Evolutionary conservation across 2,329 filamentous ascomycete species (phyloP).

Genomic region (Onygenales sp.): DNA sequence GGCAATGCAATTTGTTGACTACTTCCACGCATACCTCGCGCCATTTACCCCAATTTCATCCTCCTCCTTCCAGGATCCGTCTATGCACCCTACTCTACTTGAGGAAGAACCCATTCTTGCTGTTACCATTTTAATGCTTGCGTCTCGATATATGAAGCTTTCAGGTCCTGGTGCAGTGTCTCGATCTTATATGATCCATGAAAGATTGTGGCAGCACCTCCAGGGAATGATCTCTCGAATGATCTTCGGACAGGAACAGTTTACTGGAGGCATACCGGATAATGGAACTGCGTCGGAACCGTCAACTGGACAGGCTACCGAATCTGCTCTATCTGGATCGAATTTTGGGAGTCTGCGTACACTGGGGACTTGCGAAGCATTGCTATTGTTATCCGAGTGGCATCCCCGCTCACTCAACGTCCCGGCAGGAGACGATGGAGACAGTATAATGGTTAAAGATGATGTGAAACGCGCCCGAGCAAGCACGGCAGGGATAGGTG

Average conservation of each 20-base stretch:
- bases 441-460: conserved; percentile 44
- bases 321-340: conserved; percentile 12
- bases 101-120: conserved; percentile 83
- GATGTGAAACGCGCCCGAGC: conserved; percentile 29
- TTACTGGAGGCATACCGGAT: conserved; percentile 65
- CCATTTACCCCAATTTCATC: conserved; percentile 82
- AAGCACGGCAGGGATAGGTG: conserved; percentile 23
- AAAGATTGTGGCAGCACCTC: conserved; percentile 81
- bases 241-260: conserved; percentile 86
- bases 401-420: conserved; percentile 47
- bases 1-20: conserved; percentile 78
- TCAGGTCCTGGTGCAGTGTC: conserved; percentile 64
- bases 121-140: conserved; percentile 76
- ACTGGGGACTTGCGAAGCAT: conserved; percentile 58
- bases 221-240: conserved; percentile 83
- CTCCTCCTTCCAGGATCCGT: conserved; percentile 67
- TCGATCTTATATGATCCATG: conserved; percentile 73
- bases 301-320: conserved; percentile 2
- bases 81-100: conserved; percentile 64
- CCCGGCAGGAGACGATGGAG: conserved; percentile 44
- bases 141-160: conserved; percentile 69
- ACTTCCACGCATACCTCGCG: conserved; percentile 79
- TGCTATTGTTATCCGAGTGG: conserved; percentile 48
- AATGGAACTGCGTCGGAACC: conserved; percentile 48
- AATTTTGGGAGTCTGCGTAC: conserved; percentile 61